phyloP scores from a whole-genome alignment of 352 stramenopile species.

The Phytophthora quininea region DNA sequence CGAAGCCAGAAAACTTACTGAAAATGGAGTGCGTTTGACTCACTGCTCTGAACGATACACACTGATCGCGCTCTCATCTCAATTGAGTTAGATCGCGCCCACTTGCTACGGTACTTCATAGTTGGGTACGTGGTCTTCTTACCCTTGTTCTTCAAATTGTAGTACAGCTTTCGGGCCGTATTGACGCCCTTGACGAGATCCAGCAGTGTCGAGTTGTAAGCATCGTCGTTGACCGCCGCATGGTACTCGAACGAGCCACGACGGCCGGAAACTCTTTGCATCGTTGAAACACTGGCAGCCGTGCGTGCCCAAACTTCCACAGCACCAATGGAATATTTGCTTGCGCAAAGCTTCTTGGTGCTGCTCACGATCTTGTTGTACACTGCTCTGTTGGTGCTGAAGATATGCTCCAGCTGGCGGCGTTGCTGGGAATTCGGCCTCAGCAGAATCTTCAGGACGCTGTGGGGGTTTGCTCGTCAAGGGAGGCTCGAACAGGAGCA shows the following conservation, averaged over 20 bases:
- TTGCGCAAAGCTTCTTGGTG: neutral
- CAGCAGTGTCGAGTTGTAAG: neutral
- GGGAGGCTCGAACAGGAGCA: no score
- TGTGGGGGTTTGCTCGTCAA: no score
- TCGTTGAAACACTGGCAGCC: neutral
- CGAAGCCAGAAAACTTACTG: no score
- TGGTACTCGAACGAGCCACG: neutral
- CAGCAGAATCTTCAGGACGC: neutral
- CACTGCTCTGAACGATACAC: neutral
- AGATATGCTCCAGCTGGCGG: constrained; percentile 4
- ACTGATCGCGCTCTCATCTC: no score
- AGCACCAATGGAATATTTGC: no score
- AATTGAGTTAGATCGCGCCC: no score
- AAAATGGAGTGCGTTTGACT: neutral
- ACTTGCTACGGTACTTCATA: constrained; percentile 18
- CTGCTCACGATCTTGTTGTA: constrained; percentile 20
- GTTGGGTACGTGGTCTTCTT: constrained; percentile 13
- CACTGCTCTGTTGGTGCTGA: constrained; percentile 12
- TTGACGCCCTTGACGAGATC: constrained; percentile 11
- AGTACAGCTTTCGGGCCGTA: constrained; percentile 7
- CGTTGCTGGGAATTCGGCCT: neutral
- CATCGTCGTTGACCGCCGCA: constrained; percentile 9
- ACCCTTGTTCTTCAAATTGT: constrained; percentile 1
- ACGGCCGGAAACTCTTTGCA: neutral
- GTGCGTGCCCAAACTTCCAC: neutral